A percentile compares a stretch with the other conserved stretches of the same genome.
These are phyloP conservation scores for Phytomonas francai DNA, from an alignment of 208 protist genomes.

Conservation along the genomic window DNA sequence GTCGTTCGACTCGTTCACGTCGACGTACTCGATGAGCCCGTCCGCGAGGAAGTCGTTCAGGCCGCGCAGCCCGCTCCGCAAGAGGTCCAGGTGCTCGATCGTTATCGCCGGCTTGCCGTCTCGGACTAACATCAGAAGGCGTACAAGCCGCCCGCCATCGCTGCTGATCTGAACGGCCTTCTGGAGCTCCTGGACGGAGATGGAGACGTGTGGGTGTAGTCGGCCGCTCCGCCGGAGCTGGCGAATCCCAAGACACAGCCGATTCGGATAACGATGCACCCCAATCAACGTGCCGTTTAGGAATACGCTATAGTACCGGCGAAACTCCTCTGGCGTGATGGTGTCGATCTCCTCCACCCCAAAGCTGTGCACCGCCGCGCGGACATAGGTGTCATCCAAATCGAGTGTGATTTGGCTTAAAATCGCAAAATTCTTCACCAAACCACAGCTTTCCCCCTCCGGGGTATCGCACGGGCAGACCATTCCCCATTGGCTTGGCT, in stretches of 20 bases:
- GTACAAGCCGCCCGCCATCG: slow-evolving; percentile 81
- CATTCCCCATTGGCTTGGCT: slow-evolving; percentile 99
- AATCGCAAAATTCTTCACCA: slow-evolving; percentile 99
- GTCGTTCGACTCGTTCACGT: slow-evolving; percentile 99
- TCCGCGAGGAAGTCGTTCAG: slow-evolving; percentile 89
- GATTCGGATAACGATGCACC: slow-evolving; percentile 80
- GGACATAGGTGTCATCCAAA: slow-evolving; percentile 85
- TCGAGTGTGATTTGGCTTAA: slow-evolving; percentile 98
- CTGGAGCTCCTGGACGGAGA: slow-evolving; percentile 66
- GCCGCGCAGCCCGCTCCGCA: slow-evolving; percentile 39
- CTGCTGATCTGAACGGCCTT: slow-evolving; percentile 76
- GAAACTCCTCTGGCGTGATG: slow-evolving; percentile 60
- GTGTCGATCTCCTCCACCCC: slow-evolving; percentile 80
- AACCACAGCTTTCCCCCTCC: slow-evolving; percentile 97
- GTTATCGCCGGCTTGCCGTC: slow-evolving; percentile 55
- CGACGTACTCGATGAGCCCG: slow-evolving; percentile 98
- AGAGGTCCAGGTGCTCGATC: slow-evolving; percentile 40
- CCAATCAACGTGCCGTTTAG: slow-evolving; percentile 80
- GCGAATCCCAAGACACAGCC: slow-evolving; percentile 67
- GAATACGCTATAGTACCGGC: slow-evolving; percentile 72
- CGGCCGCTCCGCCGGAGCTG: slow-evolving; percentile 61
- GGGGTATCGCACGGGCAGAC: slow-evolving; percentile 99
- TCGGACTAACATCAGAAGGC: slow-evolving; percentile 69
- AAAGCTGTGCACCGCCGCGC: slow-evolving; percentile 61
- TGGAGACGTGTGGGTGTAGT: slow-evolving; percentile 83